Evolutionary conservation across 192 early-diverging fungal species (phyloP).

Genomic region (Backusella psychrophila): DNA sequence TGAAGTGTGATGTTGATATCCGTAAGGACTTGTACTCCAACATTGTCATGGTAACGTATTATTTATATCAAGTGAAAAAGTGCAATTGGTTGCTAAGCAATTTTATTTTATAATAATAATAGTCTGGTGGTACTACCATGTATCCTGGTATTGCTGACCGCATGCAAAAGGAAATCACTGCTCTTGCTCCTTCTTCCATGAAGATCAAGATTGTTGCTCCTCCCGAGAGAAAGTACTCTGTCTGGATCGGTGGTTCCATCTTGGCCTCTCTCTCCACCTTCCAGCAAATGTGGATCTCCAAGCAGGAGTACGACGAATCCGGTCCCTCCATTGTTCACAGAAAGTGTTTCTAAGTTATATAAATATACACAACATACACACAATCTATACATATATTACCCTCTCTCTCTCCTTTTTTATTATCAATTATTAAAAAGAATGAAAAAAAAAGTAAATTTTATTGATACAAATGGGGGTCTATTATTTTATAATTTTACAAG

Average conservation of each 20-base stretch:
- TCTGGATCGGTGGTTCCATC: constrained; percentile 99
- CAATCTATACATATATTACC: background rate
- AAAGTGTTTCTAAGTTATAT: constrained; percentile 30
- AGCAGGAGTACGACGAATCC: constrained; percentile 56
- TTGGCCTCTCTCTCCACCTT: constrained; percentile 96
- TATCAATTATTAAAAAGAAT: background rate
- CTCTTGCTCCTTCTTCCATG: constrained; percentile 92
- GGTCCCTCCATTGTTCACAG: constrained; percentile 35
- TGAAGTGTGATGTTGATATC: constrained; percentile 18
- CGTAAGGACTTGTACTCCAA: constrained; percentile 17
- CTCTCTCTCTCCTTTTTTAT: background rate
- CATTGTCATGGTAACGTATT: constrained; percentile 18
- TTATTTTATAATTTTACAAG: constrained; percentile 17
- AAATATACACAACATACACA: background rate
- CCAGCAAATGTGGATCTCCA: constrained; percentile 99
- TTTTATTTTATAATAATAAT: background rate
- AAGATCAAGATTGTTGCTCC: constrained; percentile 99
- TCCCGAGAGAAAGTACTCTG: constrained; percentile 98
- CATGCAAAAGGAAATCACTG: constrained; percentile 97
- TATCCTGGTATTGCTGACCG: constrained; percentile 97
- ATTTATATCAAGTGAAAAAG: background rate
- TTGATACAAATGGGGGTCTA: background rate
- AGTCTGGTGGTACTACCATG: constrained; percentile 88
- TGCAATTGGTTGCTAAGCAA: background rate
- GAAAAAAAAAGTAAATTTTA: background rate